A percentile compares a stretch with the other conserved stretches of the same genome.
Conservation (phyloP, 495 filamentous ascomycete species). For the Bombardia bombarda region DNA sequence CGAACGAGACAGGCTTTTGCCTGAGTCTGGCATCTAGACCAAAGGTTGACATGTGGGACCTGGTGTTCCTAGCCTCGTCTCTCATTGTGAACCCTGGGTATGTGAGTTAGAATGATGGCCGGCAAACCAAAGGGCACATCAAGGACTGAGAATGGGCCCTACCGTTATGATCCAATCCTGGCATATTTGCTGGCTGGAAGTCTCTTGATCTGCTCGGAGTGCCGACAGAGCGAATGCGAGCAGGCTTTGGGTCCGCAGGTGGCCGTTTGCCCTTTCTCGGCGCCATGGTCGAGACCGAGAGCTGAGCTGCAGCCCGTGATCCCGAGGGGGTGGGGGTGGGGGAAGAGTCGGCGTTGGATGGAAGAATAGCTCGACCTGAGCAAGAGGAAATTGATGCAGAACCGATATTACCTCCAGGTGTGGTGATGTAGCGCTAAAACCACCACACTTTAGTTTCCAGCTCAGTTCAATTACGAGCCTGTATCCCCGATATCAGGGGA, state of each 20-base stretch:
- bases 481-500: no score
- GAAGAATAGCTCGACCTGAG: no score
- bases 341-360: no score
- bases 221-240: conserved; percentile 2
- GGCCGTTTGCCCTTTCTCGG: conserved; percentile 14
- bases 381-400: no score
- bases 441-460: no score
- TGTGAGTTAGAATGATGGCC: conserved; percentile 11
- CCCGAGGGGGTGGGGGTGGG: no score
- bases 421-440: no score
- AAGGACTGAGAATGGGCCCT: background rate
- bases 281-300: conserved; percentile 6
- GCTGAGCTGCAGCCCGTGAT: background rate
- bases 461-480: no score
- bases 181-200: conserved; percentile 1
- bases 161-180: conserved; percentile 6
- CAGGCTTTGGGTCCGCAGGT: conserved; percentile 3
- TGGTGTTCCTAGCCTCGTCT: conserved; percentile 73
- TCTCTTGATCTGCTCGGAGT: conserved; percentile 1
- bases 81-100: conserved; percentile 50
- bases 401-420: no score
- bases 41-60: conserved; percentile 43
- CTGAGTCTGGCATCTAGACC: conserved; percentile 34
- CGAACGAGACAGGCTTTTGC: conserved; percentile 56
- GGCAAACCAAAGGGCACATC: background rate